These are phyloP conservation scores for Colletotrichum euphorbiae DNA, from an alignment of 2,329 filamentous ascomycete genomes.

Conservation along the genomic window DNA sequence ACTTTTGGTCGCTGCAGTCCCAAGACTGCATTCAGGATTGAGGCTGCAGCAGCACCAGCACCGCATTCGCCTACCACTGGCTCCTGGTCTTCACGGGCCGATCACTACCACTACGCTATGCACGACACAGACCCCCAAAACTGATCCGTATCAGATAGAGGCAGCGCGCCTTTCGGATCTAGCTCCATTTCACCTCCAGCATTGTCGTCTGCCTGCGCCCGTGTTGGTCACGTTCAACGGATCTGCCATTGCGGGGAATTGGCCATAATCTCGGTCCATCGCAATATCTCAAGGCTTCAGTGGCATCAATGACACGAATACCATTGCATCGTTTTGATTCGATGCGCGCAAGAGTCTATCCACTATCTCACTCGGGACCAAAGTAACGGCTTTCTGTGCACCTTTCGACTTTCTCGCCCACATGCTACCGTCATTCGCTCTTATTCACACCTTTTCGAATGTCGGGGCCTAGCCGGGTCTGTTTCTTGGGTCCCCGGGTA, in stretches of 20 bases:
- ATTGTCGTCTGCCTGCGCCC: neutral
- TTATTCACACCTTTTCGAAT: constrained; percentile 30
- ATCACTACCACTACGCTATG: constrained; percentile 29
- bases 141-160: constrained; percentile 35
- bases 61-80: constrained; percentile 34
- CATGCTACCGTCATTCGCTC: constrained; percentile 12
- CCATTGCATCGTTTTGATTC: constrained; percentile 20
- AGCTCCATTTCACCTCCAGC: constrained; percentile 1
- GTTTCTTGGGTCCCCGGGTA: constrained; percentile 23
- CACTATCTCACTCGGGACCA: constrained; percentile 19
- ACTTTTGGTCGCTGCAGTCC: constrained; percentile 17
- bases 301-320: constrained; percentile 12
- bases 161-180: neutral
- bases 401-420: constrained; percentile 10
- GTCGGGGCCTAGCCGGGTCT: constrained; percentile 23
- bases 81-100: constrained; percentile 20
- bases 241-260: constrained; percentile 18
- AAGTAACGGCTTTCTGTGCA: constrained; percentile 7
- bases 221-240: constrained; percentile 5
- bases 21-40: constrained; percentile 27
- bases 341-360: neutral
- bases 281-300: constrained; percentile 25
- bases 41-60: constrained; percentile 23
- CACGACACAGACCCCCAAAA: constrained; percentile 35
- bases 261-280: constrained; percentile 17